A percentile compares a stretch with the other conserved stretches of the same genome.
Evolutionary conservation across 2,329 filamentous ascomycete genomes (phyloP).

Genomic region (Sarocladium oryzae): DNA sequence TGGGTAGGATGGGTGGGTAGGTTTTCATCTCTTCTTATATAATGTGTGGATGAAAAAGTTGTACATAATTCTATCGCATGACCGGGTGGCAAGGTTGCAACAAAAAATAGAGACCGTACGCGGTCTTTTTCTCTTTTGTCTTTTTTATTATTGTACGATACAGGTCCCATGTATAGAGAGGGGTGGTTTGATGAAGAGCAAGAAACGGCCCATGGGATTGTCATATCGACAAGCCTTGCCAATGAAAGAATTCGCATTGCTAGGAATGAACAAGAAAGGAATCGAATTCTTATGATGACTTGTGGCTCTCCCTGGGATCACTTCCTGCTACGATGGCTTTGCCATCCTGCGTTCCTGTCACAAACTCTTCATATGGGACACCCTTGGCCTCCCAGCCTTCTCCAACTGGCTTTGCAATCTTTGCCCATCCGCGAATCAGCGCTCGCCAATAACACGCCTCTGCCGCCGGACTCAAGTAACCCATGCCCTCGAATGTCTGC

Average conservation of each 20-base stretch:
- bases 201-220: neutral
- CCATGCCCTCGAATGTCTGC: conserved; percentile 32
- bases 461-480: conserved; percentile 42
- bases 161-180: neutral
- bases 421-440: conserved; percentile 39
- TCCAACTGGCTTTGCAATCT: conserved; percentile 30
- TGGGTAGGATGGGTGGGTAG: conserved; percentile 9
- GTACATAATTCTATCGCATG: conserved; percentile 6
- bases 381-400: conserved; percentile 25
- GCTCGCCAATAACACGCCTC: conserved; percentile 49
- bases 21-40: conserved; percentile 2
- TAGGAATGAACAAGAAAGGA: neutral
- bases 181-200: neutral
- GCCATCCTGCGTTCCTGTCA: conserved; percentile 8
- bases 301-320: neutral
- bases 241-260: neutral
- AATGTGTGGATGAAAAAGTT: conserved; percentile 1
- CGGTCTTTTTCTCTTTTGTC: neutral
- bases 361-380: conserved; percentile 34
- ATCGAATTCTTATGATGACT: neutral
- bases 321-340: neutral
- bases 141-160: conserved; percentile 6
- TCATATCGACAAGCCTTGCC: neutral
- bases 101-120: neutral
- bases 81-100: neutral